Base-by-base conservation (phyloP, 768 basidiomycete species). In the Megacollybia marginata region DNA sequence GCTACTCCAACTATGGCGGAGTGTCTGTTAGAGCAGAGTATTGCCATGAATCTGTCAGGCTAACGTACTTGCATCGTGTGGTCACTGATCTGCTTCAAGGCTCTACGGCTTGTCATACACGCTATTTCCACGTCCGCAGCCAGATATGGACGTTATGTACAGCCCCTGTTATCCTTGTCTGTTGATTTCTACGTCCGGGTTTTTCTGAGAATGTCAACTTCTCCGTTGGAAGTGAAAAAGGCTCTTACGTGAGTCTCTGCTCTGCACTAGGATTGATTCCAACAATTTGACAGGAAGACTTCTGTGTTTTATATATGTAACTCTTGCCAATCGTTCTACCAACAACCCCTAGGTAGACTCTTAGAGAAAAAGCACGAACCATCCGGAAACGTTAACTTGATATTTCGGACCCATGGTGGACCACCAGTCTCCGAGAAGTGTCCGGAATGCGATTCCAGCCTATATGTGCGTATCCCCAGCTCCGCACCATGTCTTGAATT, bases 141-240 rank as follows among this genome's bases (percentile, higher is more conserved):
- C 19, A 79, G 93, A 59, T 98, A 98, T 60, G 95, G 96, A 4
- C 83, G 92, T 36, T 88, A 85, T 60, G 91, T 99, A 53, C 78
- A 87, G 55, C 96, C 96, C 9, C 68, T 96, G 7, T 66, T 96
- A 4, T 93, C 88, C 0, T 72, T 99, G 32, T 95, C 92, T 13
- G 95, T 99, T 60, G 96, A 99, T 59, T 99, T 98, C 64, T 99
- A 99, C 63, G 84, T 96, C 20, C 85, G 96, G 4, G 60, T 98
- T 16, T 99, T 97, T 59, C 80, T 97, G 13, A 81, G 86, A 9
- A 70, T 99, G 5, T 71, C 79, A 47, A 75, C 84, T 0, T 73
- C 82, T 3, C 85, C 92, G 0, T 65, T 84, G 23, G 83, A 93
- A 63, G 93, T 94, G 40, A 99, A 99, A 66, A 83, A 81, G 53